Percentiles rank a stretch among this genome's conserved stretches.
Conservation (phyloP, 1,139 yeast species). For the Pichia sp. region DNA sequence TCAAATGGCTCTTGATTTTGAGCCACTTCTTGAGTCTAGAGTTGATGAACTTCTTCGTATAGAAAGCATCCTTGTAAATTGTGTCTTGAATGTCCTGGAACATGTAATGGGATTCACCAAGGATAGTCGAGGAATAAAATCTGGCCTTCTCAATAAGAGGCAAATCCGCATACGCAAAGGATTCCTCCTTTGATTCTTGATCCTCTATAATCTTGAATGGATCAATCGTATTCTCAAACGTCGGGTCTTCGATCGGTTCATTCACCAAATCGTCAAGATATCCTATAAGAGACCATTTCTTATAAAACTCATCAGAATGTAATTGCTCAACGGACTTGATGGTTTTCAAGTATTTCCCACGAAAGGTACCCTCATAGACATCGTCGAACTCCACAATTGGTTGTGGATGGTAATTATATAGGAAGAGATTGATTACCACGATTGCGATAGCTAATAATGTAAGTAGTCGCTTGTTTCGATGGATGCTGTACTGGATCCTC, state of each 20-base stretch:
- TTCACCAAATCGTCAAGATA: conserved; percentile 24
- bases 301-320: conserved; percentile 21
- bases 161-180: conserved; percentile 13
- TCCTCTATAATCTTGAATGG: conserved; percentile 17
- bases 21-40: conserved; percentile 23
- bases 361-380: conserved; percentile 24
- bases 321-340: conserved; percentile 17
- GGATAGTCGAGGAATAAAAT: conserved; percentile 14
- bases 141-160: conserved; percentile 14
- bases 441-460: too few relatives aligned
- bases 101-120: conserved; percentile 18
- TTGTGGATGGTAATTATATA: neutral
- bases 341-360: conserved; percentile 21
- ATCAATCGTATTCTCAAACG: conserved; percentile 17
- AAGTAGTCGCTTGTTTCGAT: conserved; percentile 3
- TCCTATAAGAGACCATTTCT: conserved; percentile 21
- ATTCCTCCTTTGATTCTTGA: conserved; percentile 12
- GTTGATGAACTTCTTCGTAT: conserved; percentile 20
- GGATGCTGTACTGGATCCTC: conserved; percentile 2
- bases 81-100: conserved; percentile 23
- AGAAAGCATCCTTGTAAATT: conserved; percentile 24
- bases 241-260: conserved; percentile 21
- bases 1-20: conserved; percentile 18
- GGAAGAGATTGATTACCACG: conserved; percentile 3
- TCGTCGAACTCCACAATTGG: conserved; percentile 16